Percentiles rank a stretch among this genome's conserved stretches.
Evolutionary conservation across 2,329 filamentous ascomycete genomes (phyloP).

Genomic region (Alternaria ethzedia): DNA sequence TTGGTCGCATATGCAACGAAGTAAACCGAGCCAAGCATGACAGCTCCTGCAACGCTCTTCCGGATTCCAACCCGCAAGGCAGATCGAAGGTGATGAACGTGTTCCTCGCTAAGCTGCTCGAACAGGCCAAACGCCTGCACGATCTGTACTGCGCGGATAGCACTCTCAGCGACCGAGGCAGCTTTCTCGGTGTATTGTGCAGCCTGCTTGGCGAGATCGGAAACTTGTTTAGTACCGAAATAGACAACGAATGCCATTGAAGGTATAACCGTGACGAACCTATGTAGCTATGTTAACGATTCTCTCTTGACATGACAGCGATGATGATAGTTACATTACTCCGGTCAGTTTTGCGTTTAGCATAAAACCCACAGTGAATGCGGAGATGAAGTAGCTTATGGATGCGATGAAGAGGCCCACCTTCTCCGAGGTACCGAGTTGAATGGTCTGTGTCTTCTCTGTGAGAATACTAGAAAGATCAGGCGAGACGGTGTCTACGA

Average conservation of each 20-base stretch:
- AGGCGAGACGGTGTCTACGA: slow-evolving; percentile 52
- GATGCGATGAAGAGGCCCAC: slow-evolving; percentile 56
- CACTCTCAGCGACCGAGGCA: slow-evolving; percentile 53
- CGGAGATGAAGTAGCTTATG: slow-evolving; percentile 55
- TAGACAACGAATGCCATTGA: slow-evolving; percentile 54
- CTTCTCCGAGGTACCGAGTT: slow-evolving; percentile 56
- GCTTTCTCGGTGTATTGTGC: slow-evolving; percentile 51
- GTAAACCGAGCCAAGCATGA: slow-evolving; percentile 53
- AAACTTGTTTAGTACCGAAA: slow-evolving; percentile 51
- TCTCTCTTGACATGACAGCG: background rate
- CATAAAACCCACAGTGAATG: slow-evolving; percentile 55
- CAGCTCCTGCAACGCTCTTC: slow-evolving; percentile 50
- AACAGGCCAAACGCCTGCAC: slow-evolving; percentile 57
- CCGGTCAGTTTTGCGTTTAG: slow-evolving; percentile 52
- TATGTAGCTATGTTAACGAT: slow-evolving; percentile 14
- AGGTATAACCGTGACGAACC: slow-evolving; percentile 56
- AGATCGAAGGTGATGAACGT: slow-evolving; percentile 42
- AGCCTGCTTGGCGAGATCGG: slow-evolving; percentile 49
- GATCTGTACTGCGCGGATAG: slow-evolving; percentile 54
- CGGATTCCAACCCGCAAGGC: slow-evolving; percentile 48
- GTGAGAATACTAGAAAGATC: slow-evolving; percentile 57
- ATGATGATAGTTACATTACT: slow-evolving; percentile 41
- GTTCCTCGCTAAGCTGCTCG: slow-evolving; percentile 48
- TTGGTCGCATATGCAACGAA: slow-evolving; percentile 56
- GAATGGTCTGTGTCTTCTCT: slow-evolving; percentile 55